These are phyloP conservation scores for Meripilus lineatus DNA, from an alignment of 1,284 basidiomycete genomes.

Conservation along the genomic window DNA sequence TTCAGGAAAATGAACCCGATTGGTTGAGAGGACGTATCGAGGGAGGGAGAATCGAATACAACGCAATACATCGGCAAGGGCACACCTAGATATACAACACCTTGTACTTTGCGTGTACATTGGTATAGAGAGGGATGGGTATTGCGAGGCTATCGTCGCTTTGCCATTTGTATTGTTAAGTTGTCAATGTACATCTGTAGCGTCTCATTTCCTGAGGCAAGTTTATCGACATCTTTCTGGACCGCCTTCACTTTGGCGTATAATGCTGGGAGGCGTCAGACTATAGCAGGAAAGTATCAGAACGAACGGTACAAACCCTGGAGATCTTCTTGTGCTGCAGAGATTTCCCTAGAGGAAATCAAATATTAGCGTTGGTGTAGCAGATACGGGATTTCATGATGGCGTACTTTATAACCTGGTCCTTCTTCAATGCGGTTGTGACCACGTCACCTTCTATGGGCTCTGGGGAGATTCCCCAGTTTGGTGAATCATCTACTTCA, in stretches of 20 bases:
- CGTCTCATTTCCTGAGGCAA: conserved; percentile 73
- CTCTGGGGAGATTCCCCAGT: conserved; percentile 50
- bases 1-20: conserved; percentile 35
- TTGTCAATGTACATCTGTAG: conserved; percentile 89
- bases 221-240: conserved; percentile 72
- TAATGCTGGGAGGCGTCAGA: conserved; percentile 43
- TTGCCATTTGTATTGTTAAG: conserved; percentile 78
- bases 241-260: conserved; percentile 61
- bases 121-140: not conserved
- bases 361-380: not conserved
- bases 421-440: conserved; percentile 70
- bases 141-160: conserved; percentile 62
- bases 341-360: conserved; percentile 51
- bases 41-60: not conserved
- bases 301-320: conserved; percentile 44
- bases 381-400: not conserved
- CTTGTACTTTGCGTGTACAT: not conserved
- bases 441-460: conserved; percentile 55
- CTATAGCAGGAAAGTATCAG: not conserved
- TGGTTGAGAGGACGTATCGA: not conserved
- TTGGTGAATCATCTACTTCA: conserved; percentile 44
- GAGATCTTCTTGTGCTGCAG: conserved; percentile 68
- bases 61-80: not conserved
- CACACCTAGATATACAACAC: not conserved
- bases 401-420: conserved; percentile 52